Percentiles rank a stretch among this genome's conserved stretches.
phyloP scores from a whole-genome alignment of 352 stramenopile genomes.

The Globisporangium ultimum region DNA sequence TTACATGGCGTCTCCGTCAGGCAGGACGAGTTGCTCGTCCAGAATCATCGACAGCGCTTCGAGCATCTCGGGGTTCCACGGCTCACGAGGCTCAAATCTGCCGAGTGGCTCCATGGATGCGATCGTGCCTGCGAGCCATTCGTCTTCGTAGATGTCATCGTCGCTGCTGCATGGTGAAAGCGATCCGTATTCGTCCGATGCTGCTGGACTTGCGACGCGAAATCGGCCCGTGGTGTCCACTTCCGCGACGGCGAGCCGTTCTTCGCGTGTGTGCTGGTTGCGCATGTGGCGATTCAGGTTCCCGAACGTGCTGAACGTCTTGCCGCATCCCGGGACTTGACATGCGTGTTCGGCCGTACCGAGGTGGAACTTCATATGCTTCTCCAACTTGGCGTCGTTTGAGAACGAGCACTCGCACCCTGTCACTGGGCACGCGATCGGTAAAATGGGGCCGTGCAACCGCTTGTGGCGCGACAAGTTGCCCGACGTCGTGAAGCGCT shows the following conservation, averaged over 20 bases:
- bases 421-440: constrained; percentile 29
- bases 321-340: constrained; percentile 38
- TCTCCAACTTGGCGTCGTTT: constrained; percentile 40
- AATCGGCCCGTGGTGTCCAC: too few species aligned
- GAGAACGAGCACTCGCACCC: constrained; percentile 37
- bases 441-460: constrained; percentile 40
- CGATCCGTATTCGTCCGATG: too few species aligned
- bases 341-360: constrained; percentile 43
- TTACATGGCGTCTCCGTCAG: not conserved
- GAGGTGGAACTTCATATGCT: constrained; percentile 48
- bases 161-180: not conserved
- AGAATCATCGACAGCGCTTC: constrained; percentile 34
- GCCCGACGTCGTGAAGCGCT: constrained; percentile 53
- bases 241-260: too few species aligned
- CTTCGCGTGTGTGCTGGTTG: constrained; percentile 23
- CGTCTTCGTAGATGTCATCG: not conserved
- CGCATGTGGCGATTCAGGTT: constrained; percentile 57
- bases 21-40: constrained; percentile 29
- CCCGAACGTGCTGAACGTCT: constrained; percentile 55
- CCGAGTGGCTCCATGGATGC: not conserved
- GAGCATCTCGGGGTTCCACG: constrained; percentile 42
- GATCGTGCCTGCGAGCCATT: not conserved
- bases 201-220: too few species aligned
- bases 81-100: constrained; percentile 2
- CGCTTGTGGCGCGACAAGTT: constrained; percentile 58